phyloP scores from a whole-genome alignment of 1,284 basidiomycete genomes.

The Irpex rosettiformis region DNA sequence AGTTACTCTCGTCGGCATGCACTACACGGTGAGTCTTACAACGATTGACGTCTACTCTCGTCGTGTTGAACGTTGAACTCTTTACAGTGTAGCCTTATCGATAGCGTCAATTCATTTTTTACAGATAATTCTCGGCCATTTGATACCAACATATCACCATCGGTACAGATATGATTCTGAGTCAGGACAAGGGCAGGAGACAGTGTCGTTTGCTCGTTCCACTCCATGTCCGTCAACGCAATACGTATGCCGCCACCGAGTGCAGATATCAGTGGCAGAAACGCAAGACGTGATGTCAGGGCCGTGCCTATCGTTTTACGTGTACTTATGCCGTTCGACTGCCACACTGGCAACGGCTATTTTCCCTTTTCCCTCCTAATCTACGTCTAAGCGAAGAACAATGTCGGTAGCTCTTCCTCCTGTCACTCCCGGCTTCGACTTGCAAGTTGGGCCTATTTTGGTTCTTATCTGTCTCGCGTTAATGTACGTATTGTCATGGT shows the following conservation, averaged over 20 bases:
- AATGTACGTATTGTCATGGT: slow-evolving; percentile 1
- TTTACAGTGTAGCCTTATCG: too few relatives aligned
- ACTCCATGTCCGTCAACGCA: background rate
- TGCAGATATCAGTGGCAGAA: too few relatives aligned
- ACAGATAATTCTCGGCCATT: background rate
- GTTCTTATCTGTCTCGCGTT: slow-evolving; percentile 1
- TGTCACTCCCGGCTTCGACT: background rate
- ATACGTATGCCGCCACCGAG: background rate
- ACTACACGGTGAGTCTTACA: too few relatives aligned
- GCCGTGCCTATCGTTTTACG: background rate
- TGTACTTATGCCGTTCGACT: background rate
- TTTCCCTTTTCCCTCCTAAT: background rate
- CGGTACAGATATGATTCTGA: too few relatives aligned
- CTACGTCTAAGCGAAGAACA: background rate
- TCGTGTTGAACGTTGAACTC: too few relatives aligned
- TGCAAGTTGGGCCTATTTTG: slow-evolving; percentile 4
- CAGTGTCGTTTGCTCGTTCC: background rate
- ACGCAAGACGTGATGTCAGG: too few relatives aligned
- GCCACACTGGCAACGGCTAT: background rate
- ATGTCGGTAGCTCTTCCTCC: background rate
- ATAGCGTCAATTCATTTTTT: background rate
- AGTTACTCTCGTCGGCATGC: too few relatives aligned
- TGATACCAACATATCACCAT: background rate
- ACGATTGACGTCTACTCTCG: too few relatives aligned
- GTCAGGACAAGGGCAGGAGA: background rate